These are phyloP conservation scores for Apiosordaria backusii DNA, from an alignment of 495 filamentous ascomycete genomes.

Conservation along the genomic window DNA sequence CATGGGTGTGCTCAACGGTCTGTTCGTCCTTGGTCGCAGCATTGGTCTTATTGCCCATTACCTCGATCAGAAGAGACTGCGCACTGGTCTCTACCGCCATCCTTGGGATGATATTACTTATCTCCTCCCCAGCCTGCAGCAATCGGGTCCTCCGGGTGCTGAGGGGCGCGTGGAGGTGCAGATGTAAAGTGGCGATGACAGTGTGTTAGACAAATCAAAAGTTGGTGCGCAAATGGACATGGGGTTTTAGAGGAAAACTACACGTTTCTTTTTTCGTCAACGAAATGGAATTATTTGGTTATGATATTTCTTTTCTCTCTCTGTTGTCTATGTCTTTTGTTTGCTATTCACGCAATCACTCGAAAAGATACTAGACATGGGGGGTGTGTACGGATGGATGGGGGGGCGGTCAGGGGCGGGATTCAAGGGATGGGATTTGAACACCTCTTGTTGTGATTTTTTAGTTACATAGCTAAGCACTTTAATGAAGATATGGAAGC, in stretches of 20 bases:
- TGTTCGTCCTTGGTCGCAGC: slow-evolving; percentile 92
- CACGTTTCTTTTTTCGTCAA: not conserved
- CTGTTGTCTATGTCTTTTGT: not conserved
- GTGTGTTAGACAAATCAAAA: slow-evolving; percentile 1
- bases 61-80: slow-evolving; percentile 98
- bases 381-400: not conserved
- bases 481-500: slow-evolving; percentile 7
- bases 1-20: slow-evolving; percentile 98
- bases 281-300: slow-evolving; percentile 6
- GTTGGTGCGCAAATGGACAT: slow-evolving; percentile 4
- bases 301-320: not conserved
- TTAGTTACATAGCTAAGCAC: slow-evolving; percentile 4
- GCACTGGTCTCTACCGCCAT: slow-evolving; percentile 97
- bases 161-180: slow-evolving; percentile 89
- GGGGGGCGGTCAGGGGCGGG: not conserved
- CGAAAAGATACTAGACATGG: not conserved
- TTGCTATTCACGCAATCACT: not conserved
- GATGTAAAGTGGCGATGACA: slow-evolving; percentile 22
- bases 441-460: not conserved
- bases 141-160: slow-evolving; percentile 65
- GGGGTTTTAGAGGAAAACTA: not conserved
- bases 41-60: slow-evolving; percentile 99
- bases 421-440: not conserved
- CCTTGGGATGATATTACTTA: slow-evolving; percentile 99
- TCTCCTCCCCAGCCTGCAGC: slow-evolving; percentile 76